These are phyloP conservation scores for Chloris gayana DNA, from an alignment of 176 grass and related monocot species.

Conservation along the genomic window DNA sequence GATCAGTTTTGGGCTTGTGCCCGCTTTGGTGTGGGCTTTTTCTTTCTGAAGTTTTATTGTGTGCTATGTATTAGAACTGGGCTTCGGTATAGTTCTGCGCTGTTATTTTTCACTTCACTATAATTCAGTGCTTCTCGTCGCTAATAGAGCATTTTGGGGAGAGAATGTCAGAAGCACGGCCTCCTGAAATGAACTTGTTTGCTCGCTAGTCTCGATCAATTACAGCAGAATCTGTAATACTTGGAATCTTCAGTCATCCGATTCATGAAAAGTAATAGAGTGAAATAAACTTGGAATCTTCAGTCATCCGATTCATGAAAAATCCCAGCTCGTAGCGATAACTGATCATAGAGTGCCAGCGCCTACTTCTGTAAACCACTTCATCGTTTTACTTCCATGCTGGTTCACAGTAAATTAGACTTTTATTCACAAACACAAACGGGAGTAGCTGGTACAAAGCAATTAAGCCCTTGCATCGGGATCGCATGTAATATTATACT, in stretches of 20 bases:
- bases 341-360: not conserved
- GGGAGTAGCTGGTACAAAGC: too few relatives aligned
- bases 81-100: too few relatives aligned
- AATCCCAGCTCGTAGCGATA: not conserved
- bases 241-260: not conserved
- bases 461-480: not conserved
- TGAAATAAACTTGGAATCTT: too few relatives aligned
- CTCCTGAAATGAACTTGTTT: not conserved
- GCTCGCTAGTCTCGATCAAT: not conserved
- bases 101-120: too few relatives aligned
- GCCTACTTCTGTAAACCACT: not conserved
- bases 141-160: not conserved
- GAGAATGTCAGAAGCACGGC: not conserved
- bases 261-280: not conserved
- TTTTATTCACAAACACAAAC: too few relatives aligned
- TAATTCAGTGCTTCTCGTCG: too few relatives aligned
- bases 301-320: not conserved
- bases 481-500: not conserved
- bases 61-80: too few relatives aligned
- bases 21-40: too few relatives aligned
- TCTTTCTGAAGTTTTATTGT: too few relatives aligned
- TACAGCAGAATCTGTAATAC: not conserved
- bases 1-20: too few relatives aligned
- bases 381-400: too few relatives aligned
- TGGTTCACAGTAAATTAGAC: too few relatives aligned